Evolutionary conservation across 805 yeast genomes (phyloP), one percentile per base, ranked within the genome.

Genomic region (Kluyveromyces wickerhamii): DNA sequence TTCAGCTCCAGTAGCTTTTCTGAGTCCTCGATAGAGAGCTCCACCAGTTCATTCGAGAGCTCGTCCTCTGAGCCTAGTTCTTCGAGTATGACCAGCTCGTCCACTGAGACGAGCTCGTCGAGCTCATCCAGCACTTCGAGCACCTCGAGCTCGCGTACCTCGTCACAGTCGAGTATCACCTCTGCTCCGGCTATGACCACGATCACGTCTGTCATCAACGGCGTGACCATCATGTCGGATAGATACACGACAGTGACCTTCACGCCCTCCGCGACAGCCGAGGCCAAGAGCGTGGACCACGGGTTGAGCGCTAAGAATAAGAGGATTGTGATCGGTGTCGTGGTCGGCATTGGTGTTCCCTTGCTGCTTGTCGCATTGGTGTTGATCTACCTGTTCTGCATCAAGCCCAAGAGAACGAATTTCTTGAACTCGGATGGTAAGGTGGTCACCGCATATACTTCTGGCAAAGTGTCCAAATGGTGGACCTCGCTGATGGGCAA

Each of bases 341-440:
- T 74, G 19, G 79, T 79, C 5, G 87, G 87, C 36, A 69, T 81
- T 10, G 84, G 84, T 34, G 75, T 77, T 1, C 83, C 88, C 2
- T 43, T 72, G 0, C 51, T 77, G 2, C 26, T 59, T 1, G 44
- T 47, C 3, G 36, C 43, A 3, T 32, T 41, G 4, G 36, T 52
- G 6, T 21, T 54, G n/a, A 29, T 56, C 3, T 59, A 59, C 32
- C 39, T 50, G 32, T 50, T 44, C 38, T 57, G 57, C 34, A 41
- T 59, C 17, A 48, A 45, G 32, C 44, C 59, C 4, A 54, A 45
- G 29, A 51, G 50, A 32, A 48, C 57, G 12, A 55, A 57, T 34
- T 59, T 54, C 36, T 53, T 59, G 31, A 58, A 59, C 37, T 55
- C 62, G 2, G 62, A 59, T 35, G 63, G 63, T 27, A 55, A 57